phyloP scores from a whole-genome alignment of 163 green algal species.

The Prototheca wickerhamii region DNA sequence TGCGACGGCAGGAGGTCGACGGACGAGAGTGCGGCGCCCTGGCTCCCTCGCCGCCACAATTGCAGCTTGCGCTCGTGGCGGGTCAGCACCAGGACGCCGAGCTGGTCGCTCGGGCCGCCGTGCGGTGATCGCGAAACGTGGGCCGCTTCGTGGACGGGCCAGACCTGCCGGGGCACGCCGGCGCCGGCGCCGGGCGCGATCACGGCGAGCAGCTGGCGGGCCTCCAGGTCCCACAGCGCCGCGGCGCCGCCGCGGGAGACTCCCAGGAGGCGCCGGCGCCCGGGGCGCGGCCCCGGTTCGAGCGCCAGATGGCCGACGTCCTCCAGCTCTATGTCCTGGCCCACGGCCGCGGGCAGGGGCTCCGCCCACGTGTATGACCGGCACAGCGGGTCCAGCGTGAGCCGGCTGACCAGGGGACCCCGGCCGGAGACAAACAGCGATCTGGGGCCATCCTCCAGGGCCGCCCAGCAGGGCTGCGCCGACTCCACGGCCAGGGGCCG shows the following conservation, averaged over 20 bases:
- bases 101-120: no score
- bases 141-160: no score
- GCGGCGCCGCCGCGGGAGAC: background rate
- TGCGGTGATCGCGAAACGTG: no score
- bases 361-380: background rate
- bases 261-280: background rate
- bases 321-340: background rate
- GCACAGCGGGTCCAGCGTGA: background rate
- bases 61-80: no score
- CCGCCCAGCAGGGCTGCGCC: no score
- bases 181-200: background rate
- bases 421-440: background rate
- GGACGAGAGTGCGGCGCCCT: no score
- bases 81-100: no score
- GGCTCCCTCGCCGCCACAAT: no score
- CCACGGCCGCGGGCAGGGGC: background rate
- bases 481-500: no score
- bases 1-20: no score
- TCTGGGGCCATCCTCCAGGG: no score
- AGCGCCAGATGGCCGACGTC: background rate
- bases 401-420: background rate
- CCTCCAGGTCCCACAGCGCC: background rate
- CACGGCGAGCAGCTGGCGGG: background rate
- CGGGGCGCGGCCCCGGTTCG: background rate
- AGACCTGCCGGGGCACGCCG: no score